phyloP scores from a whole-genome alignment of 225 moss, liverwort and hornwort species.

The Marchantia polymorpha region DNA sequence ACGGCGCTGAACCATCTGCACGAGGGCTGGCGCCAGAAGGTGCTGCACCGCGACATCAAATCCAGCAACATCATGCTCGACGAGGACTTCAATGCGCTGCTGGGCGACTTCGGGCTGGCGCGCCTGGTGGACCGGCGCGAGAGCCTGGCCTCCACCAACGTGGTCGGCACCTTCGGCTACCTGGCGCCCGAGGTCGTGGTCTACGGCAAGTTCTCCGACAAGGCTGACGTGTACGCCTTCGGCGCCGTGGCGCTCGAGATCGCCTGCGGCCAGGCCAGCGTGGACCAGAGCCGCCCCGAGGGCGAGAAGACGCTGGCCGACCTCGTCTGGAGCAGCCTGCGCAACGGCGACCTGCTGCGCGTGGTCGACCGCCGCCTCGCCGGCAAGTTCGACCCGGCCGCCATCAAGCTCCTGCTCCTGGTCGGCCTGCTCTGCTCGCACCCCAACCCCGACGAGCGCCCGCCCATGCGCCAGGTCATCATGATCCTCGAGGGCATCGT shows the following conservation, averaged over 20 bases:
- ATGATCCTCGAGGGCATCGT: slow-evolving; percentile 20
- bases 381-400: not conserved
- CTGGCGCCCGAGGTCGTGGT: slow-evolving; percentile 22
- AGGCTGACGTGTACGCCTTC: slow-evolving; percentile 21
- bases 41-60: slow-evolving; percentile 54
- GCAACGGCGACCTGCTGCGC: slow-evolving; percentile 3
- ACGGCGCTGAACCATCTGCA: slow-evolving; percentile 36
- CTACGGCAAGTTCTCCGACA: slow-evolving; percentile 17
- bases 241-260: slow-evolving; percentile 31
- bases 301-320: not conserved
- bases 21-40: slow-evolving; percentile 48
- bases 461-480: slow-evolving; percentile 22
- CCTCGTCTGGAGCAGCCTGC: slow-evolving; percentile 18
- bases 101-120: slow-evolving; percentile 33
- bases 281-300: not conserved
- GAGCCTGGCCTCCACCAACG: slow-evolving; percentile 17
- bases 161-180: slow-evolving; percentile 27
- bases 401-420: slow-evolving; percentile 11
- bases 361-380: slow-evolving; percentile 6
- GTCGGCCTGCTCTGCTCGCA: slow-evolving; percentile 29
- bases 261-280: slow-evolving; percentile 8
- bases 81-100: slow-evolving; percentile 13
- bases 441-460: slow-evolving; percentile 7
- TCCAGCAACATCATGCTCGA: slow-evolving; percentile 46
- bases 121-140: slow-evolving; percentile 22